A percentile compares a stretch with the other conserved stretches of the same genome.
Evolutionary conservation across 495 filamentous ascomycete genomes (phyloP).

Genomic region (Penicillium atrosanguineum): DNA sequence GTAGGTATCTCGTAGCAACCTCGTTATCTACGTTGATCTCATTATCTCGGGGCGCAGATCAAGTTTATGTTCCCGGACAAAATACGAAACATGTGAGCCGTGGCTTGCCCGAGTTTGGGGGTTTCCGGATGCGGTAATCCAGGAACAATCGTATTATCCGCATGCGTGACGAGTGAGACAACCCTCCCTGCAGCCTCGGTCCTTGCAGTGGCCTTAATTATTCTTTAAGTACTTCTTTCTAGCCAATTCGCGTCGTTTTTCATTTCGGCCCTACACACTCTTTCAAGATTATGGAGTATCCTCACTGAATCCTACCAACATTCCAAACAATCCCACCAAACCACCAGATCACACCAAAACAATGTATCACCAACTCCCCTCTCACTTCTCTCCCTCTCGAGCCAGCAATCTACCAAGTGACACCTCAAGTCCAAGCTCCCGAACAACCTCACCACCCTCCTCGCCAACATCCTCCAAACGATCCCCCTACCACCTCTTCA

Average conservation of each 20-base stretch:
- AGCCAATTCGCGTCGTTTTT: neutral
- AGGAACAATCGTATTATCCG: slow-evolving; percentile 22
- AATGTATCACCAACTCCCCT: slow-evolving; percentile 17
- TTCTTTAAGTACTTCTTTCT: neutral
- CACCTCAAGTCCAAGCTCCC: slow-evolving; percentile 18
- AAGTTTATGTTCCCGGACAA: neutral
- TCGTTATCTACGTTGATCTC: neutral
- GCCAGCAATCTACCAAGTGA: slow-evolving; percentile 13
- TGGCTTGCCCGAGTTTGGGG: neutral
- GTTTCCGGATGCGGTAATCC: slow-evolving; percentile 11
- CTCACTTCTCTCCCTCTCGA: slow-evolving; percentile 19
- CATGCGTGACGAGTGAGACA: slow-evolving; percentile 10
- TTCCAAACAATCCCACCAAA: slow-evolving; percentile 5
- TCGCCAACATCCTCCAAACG: slow-evolving; percentile 17
- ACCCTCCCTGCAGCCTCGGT: slow-evolving; percentile 23
- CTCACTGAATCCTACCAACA: neutral
- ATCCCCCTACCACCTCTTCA: slow-evolving; percentile 24
- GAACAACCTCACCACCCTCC: slow-evolving; percentile 22
- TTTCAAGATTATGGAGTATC: neutral
- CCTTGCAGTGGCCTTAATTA: slow-evolving; percentile 22
- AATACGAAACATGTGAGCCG: neutral
- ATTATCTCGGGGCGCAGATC: neutral
- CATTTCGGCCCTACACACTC: neutral
- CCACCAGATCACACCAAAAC: neutral
- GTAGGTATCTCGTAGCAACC: neutral